Evolutionary conservation across 257 asterid species (phyloP).

Genomic region (Solanum lignicaule): DNA sequence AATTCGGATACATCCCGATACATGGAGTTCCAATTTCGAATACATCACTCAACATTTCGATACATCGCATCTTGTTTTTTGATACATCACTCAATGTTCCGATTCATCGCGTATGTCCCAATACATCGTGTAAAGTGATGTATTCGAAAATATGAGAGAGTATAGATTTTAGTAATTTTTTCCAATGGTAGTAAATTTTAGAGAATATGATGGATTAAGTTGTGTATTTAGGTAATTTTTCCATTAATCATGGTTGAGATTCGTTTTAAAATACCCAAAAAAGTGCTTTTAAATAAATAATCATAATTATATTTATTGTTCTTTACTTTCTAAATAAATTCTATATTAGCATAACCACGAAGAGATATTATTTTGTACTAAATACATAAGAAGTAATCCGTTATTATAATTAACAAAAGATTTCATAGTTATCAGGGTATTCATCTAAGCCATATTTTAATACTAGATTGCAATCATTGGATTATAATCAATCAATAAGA

Average conservation of each 20-base stretch:
- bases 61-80: no score
- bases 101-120: no score
- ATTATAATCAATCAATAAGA: not conserved
- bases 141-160: not conserved
- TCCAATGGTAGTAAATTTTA: not conserved
- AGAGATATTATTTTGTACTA: not conserved
- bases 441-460: not conserved
- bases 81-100: no score
- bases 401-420: not conserved
- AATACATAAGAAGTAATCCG: not conserved
- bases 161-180: no score
- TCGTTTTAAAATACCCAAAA: not conserved
- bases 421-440: not conserved
- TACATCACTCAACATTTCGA: not conserved
- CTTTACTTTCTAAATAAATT: not conserved
- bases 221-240: no score
- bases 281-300: not conserved
- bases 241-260: not conserved
- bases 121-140: no score
- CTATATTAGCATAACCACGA: not conserved
- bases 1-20: not conserved
- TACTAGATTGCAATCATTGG: not conserved
- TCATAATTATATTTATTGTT: not conserved
- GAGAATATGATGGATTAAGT: not conserved
- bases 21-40: fast-evolving